Conservation (phyloP, 164 flowering plant genomes). For the Vitis cinerea region DNA sequence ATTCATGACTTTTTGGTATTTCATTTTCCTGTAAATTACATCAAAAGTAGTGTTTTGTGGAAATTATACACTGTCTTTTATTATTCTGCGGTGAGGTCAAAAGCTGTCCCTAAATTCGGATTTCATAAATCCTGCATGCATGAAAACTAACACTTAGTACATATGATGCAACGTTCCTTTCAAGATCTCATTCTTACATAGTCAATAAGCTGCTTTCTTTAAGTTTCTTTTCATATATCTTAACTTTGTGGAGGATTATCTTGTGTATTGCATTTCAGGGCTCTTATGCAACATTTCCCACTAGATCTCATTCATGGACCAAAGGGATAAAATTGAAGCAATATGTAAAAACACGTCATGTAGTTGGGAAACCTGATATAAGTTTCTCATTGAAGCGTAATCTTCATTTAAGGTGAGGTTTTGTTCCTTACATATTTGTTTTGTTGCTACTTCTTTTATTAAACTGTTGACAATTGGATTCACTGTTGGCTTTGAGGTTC, state of each 20-base stretch:
- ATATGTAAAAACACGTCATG: conserved; percentile 19
- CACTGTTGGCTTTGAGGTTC: too few relatives aligned
- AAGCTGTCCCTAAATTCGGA: too few relatives aligned
- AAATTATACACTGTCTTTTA: background rate
- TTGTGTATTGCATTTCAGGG: conserved; percentile 31
- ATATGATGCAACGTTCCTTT: background rate
- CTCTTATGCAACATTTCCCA: conserved; percentile 31
- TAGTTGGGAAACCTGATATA: conserved; percentile 26
- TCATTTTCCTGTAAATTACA: background rate
- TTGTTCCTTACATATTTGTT: background rate
- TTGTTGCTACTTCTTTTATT: background rate
- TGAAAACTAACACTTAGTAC: too few relatives aligned
- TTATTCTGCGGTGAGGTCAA: too few relatives aligned
- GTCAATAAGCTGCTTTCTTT: background rate
- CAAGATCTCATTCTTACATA: background rate
- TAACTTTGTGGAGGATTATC: background rate
- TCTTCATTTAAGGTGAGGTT: conserved; percentile 32
- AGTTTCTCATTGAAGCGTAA: conserved; percentile 17
- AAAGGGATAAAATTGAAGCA: conserved; percentile 31
- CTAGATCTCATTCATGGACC: conserved; percentile 28
- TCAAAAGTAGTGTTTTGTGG: background rate
- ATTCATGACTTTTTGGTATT: background rate
- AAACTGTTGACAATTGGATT: background rate
- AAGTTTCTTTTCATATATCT: background rate
- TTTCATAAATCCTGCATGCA: too few relatives aligned